These are phyloP conservation scores for Pyrenopolyporus hunteri DNA, from an alignment of 495 filamentous ascomycete genomes.

Conservation along the genomic window DNA sequence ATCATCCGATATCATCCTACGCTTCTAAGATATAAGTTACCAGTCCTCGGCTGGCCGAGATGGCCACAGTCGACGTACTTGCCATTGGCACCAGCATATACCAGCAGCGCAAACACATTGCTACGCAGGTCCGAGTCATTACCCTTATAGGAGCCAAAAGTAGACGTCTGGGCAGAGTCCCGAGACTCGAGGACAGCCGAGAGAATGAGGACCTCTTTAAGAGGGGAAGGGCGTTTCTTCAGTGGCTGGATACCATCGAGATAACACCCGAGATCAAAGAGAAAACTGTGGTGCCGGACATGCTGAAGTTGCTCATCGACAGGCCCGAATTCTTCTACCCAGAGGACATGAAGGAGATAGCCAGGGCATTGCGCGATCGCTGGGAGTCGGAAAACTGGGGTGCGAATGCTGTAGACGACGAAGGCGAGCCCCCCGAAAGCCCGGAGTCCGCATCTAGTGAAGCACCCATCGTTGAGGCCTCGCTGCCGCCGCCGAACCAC, in stretches of 20 bases:
- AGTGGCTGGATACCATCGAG: conserved; percentile 27
- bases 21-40: too few species aligned
- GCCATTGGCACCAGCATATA: neutral
- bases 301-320: conserved; percentile 2
- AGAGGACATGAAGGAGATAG: conserved; percentile 11
- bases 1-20: too few species aligned
- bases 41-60: too few species aligned
- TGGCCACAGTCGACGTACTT: conserved; percentile 12
- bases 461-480: neutral
- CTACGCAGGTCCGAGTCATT: neutral
- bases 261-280: conserved; percentile 26
- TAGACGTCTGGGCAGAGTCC: neutral
- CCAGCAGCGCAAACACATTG: neutral
- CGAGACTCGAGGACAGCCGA: neutral
- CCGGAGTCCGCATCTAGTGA: neutral
- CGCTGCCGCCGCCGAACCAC: conserved; percentile 35
- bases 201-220: neutral
- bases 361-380: neutral
- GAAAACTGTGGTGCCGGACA: neutral
- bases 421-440: conserved; percentile 3
- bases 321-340: neutral
- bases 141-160: neutral
- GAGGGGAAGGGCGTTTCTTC: conserved; percentile 9
- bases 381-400: conserved; percentile 34
- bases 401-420: conserved; percentile 16